Conservation (phyloP, 768 basidiomycete species). For the Filobasidium wieringae region DNA sequence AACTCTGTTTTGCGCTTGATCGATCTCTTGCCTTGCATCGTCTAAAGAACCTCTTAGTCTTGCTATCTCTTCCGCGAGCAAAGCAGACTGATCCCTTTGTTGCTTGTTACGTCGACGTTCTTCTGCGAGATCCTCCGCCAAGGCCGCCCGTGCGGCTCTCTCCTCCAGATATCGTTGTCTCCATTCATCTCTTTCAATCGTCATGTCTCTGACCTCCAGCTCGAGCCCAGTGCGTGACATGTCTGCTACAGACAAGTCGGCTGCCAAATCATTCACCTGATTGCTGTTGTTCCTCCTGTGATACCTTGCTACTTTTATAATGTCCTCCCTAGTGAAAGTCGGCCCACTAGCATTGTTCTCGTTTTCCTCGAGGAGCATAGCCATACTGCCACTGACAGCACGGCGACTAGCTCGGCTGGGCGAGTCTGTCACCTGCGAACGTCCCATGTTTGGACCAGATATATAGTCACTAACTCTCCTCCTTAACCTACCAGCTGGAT, state of each 20-base stretch:
- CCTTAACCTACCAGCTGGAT: slow-evolving; percentile 22
- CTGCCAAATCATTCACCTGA: not conserved
- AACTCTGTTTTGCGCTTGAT: not conserved
- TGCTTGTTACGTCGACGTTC: not conserved
- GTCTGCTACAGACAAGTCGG: not conserved
- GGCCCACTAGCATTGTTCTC: not conserved
- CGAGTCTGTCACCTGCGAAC: slow-evolving; percentile 14
- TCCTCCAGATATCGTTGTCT: not conserved
- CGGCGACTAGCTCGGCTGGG: slow-evolving; percentile 21
- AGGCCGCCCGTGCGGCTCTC: not conserved
- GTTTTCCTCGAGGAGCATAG: slow-evolving; percentile 20
- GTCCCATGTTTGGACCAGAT: too few species aligned
- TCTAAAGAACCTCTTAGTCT: not conserved
- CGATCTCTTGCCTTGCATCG: not conserved
- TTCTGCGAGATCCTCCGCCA: slow-evolving; percentile 2
- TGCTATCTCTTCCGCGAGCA: not conserved
- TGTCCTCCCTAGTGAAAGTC: not conserved
- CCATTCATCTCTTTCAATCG: not conserved
- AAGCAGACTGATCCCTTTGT: not conserved
- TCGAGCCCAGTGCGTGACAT: not conserved
- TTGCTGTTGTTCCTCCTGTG: not conserved
- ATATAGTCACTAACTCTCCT: slow-evolving; percentile 36
- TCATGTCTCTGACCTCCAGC: slow-evolving; percentile 3
- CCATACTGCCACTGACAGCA: slow-evolving; percentile 28
- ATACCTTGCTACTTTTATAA: not conserved